phyloP scores from a whole-genome alignment of 2,329 filamentous ascomycete species.

The Xenoacremonium recifei region DNA sequence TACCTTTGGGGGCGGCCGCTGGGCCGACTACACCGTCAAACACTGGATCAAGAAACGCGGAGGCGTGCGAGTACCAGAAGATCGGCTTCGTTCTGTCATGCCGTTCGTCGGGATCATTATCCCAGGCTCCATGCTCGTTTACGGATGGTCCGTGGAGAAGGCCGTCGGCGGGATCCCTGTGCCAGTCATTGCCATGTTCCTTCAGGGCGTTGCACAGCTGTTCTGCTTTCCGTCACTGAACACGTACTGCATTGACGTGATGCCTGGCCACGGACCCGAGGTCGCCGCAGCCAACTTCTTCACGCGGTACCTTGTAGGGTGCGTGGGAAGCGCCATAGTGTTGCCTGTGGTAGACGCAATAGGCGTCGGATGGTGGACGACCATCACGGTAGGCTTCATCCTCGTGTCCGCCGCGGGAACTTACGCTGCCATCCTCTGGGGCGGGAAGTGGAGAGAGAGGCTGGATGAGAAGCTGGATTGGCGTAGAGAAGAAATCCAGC shows the following conservation, averaged over 20 bases:
- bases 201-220: conserved; percentile 71
- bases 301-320: conserved; percentile 72
- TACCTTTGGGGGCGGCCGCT: conserved; percentile 70
- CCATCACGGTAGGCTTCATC: conserved; percentile 49
- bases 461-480: conserved; percentile 26
- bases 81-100: conserved; percentile 61
- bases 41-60: conserved; percentile 59
- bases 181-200: conserved; percentile 71
- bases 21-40: conserved; percentile 65
- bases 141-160: conserved; percentile 51
- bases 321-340: conserved; percentile 67
- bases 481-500: conserved; percentile 5
- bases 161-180: conserved; percentile 52
- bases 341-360: conserved; percentile 72
- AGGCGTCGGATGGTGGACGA: conserved; percentile 80
- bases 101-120: conserved; percentile 57
- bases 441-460: conserved; percentile 37
- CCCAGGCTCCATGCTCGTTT: conserved; percentile 64
- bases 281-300: conserved; percentile 81
- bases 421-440: conserved; percentile 38
- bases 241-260: conserved; percentile 80
- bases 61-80: conserved; percentile 64
- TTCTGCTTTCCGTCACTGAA: conserved; percentile 76
- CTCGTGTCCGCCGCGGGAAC: conserved; percentile 35
- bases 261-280: conserved; percentile 66